Evolutionary conservation across 305 asterid species (phyloP).

Genomic region (Fraxinus ornus): DNA sequence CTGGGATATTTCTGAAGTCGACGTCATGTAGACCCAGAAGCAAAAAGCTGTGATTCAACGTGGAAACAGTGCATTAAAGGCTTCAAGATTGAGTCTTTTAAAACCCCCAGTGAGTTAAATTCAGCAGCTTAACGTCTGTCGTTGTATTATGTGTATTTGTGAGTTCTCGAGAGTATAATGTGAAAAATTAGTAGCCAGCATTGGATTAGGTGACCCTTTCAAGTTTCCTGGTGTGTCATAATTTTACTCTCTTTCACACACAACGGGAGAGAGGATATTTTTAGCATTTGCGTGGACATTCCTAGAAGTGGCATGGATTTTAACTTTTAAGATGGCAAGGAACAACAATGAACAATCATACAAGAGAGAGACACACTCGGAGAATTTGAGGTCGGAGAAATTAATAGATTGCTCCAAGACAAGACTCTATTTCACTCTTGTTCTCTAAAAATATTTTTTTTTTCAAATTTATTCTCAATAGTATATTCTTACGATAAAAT

Average conservation of each 20-base stretch:
- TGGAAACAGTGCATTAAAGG: background rate
- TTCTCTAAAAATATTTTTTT: no score
- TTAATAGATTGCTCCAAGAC: background rate
- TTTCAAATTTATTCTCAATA: no score
- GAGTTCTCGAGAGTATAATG: background rate
- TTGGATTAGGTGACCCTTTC: background rate
- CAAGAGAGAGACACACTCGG: background rate
- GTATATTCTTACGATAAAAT: no score
- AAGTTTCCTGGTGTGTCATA: background rate
- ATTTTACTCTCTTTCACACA: background rate
- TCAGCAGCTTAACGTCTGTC: background rate
- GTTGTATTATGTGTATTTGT: background rate
- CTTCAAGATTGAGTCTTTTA: background rate
- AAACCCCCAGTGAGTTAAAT: background rate
- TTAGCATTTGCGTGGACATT: background rate
- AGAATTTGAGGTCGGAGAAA: background rate
- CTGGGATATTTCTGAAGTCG: no score
- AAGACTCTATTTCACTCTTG: no score
- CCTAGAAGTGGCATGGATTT: background rate
- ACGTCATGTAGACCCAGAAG: background rate
- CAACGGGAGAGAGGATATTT: background rate
- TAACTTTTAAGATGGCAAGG: background rate
- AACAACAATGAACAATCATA: background rate
- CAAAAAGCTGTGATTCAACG: background rate
- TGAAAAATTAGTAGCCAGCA: background rate